Percentiles rank a stretch among this genome's conserved stretches.
These are phyloP conservation scores for Cyclotella atomus DNA, from an alignment of 108 stramenopile species.

Conservation along the genomic window DNA sequence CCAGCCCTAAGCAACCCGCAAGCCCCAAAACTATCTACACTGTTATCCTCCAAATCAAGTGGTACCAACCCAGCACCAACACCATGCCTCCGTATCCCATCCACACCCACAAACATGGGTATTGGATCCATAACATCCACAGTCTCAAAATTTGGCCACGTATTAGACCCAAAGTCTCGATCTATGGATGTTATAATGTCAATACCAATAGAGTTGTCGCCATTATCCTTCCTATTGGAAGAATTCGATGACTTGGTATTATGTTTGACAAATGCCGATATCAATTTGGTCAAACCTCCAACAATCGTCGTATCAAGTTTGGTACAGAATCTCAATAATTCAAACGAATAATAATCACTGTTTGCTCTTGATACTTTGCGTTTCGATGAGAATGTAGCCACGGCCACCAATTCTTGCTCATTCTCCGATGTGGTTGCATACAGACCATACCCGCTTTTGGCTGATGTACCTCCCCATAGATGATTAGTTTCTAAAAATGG, in stretches of 20 bases:
- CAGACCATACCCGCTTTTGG: conserved; percentile 70
- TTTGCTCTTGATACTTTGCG: conserved; percentile 46
- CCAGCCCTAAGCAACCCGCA: too few relatives aligned
- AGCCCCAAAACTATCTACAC: too few relatives aligned
- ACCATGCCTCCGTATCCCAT: conserved; percentile 41
- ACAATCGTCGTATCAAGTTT: conserved; percentile 51
- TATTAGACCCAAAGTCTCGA: conserved; percentile 71
- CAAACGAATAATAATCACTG: conserved; percentile 48
- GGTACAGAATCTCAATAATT: conserved; percentile 72
- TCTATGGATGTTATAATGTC: conserved; percentile 78
- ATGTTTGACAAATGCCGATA: conserved; percentile 55
- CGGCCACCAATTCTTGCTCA: conserved; percentile 57
- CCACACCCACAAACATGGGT: conserved; percentile 55
- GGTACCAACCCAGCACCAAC: conserved; percentile 33
- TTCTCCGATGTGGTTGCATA: conserved; percentile 12
- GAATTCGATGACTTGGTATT: conserved; percentile 7
- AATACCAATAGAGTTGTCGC: too few relatives aligned
- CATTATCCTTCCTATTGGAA: background rate
- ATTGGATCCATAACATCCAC: conserved; percentile 60
- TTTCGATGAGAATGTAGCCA: conserved; percentile 63
- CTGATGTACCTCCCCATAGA: conserved; percentile 65
- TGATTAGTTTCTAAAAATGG: conserved; percentile 68
- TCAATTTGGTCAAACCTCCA: conserved; percentile 69
- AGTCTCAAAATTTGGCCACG: conserved; percentile 62
- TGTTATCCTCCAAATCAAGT: conserved; percentile 6